Conservation (phyloP, 2,329 filamentous ascomycete species). For the Trichoderma aggressivum region DNA sequence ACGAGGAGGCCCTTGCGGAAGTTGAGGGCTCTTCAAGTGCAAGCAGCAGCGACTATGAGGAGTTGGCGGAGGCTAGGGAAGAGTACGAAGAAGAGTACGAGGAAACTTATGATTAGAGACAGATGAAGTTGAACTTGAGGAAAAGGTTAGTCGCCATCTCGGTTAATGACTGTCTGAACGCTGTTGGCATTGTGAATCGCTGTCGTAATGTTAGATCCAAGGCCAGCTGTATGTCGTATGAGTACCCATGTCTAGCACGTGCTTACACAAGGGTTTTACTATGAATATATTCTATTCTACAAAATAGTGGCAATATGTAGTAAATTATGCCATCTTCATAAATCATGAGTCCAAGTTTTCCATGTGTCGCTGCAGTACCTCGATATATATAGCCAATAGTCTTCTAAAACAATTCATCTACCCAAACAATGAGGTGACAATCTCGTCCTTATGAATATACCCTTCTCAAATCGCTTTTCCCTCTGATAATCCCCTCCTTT, state of each 20-base stretch:
- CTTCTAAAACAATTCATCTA: neutral
- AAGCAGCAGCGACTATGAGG: constrained; percentile 48
- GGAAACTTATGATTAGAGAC: constrained; percentile 36
- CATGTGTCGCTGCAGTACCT: neutral
- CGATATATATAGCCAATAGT: neutral
- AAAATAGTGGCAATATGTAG: neutral
- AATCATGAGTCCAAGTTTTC: neutral
- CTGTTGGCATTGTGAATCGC: neutral
- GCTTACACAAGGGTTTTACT: neutral
- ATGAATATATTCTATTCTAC: neutral
- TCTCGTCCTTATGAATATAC: neutral
- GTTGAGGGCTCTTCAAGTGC: constrained; percentile 39
- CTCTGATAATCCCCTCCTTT: neutral
- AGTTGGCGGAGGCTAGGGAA: constrained; percentile 44
- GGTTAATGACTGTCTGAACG: neutral
- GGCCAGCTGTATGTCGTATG: neutral
- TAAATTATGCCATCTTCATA: neutral
- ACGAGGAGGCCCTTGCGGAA: constrained; percentile 41
- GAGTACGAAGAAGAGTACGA: constrained; percentile 42
- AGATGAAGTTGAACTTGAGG: neutral
- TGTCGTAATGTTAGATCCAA: neutral
- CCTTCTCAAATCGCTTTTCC: neutral
- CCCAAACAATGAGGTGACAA: neutral
- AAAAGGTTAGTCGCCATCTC: neutral
- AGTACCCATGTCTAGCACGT: neutral